Evolutionary conservation across 1,284 basidiomycete genomes (phyloP).

Genomic region (Pseudozyma sp.): DNA sequence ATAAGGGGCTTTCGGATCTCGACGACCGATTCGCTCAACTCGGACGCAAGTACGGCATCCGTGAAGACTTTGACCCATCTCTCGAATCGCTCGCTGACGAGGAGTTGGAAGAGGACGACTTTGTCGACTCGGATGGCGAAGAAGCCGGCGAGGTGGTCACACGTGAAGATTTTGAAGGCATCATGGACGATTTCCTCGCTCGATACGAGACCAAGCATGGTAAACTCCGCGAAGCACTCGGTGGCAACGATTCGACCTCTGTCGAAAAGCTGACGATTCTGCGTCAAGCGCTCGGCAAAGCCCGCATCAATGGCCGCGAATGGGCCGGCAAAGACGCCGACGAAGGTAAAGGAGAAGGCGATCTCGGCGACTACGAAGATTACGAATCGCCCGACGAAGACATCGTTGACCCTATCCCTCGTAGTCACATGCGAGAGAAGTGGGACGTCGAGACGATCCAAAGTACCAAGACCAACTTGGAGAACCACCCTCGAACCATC

Average conservation of each 20-base stretch:
- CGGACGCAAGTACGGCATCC: constrained; percentile 62
- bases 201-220: constrained; percentile 90
- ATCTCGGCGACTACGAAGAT: constrained; percentile 81
- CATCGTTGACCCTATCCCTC: constrained; percentile 40
- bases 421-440: constrained; percentile 57
- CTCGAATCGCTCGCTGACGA: constrained; percentile 76
- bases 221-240: constrained; percentile 77
- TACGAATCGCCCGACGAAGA: constrained; percentile 76
- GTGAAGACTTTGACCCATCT: constrained; percentile 74
- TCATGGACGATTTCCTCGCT: constrained; percentile 94
- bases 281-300: constrained; percentile 58
- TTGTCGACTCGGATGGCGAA: constrained; percentile 61
- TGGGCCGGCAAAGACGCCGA: constrained; percentile 42
- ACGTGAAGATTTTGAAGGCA: constrained; percentile 85
- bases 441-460: constrained; percentile 68
- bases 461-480: constrained; percentile 66
- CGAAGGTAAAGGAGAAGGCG: constrained; percentile 71
- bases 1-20: constrained; percentile 84
- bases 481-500: constrained; percentile 66
- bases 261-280: constrained; percentile 76
- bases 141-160: constrained; percentile 78
- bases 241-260: constrained; percentile 68
- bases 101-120: constrained; percentile 69
- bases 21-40: constrained; percentile 96
- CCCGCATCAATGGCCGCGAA: constrained; percentile 49